Percentiles rank a stretch among this genome's conserved stretches.
Evolutionary conservation across 1,139 yeast species (phyloP).

Genomic region (Yamadazyma conglobata): DNA sequence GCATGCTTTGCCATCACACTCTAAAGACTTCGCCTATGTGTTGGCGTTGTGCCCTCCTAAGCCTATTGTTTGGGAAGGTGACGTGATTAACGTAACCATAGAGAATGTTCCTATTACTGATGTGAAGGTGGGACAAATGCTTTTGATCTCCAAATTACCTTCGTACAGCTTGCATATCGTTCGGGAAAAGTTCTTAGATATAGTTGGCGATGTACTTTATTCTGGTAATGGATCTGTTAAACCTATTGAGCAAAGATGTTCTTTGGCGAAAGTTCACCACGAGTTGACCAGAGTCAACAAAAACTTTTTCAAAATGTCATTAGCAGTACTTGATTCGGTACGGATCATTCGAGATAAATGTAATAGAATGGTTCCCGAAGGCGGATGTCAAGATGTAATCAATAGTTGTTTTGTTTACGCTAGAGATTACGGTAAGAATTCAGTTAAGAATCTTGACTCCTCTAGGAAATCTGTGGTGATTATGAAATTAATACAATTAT

Average conservation of each 20-base stretch:
- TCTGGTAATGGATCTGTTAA: conserved; percentile 32
- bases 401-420: conserved; percentile 78
- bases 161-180: conserved; percentile 35
- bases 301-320: conserved; percentile 65
- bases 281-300: conserved; percentile 68
- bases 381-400: conserved; percentile 71
- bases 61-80: conserved; percentile 91
- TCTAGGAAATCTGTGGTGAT: conserved; percentile 67
- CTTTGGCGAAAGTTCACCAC: conserved; percentile 68
- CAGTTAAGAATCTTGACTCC: conserved; percentile 62
- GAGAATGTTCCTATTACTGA: conserved; percentile 43
- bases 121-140: conserved; percentile 65
- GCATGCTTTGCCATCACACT: conserved; percentile 20
- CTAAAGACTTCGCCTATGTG: conserved; percentile 55
- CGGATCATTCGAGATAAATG: conserved; percentile 49
- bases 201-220: conserved; percentile 52
- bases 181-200: conserved; percentile 45
- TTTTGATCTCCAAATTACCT: conserved; percentile 56
- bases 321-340: conserved; percentile 64
- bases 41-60: conserved; percentile 76
- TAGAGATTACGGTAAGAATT: conserved; percentile 77
- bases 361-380: conserved; percentile 37
- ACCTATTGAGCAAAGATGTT: conserved; percentile 61
- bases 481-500: conserved; percentile 66
- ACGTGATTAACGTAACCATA: conserved; percentile 57